Evolutionary conservation across 345 rosid genomes (phyloP).

Genomic region (Sonneratia caseolaris): DNA sequence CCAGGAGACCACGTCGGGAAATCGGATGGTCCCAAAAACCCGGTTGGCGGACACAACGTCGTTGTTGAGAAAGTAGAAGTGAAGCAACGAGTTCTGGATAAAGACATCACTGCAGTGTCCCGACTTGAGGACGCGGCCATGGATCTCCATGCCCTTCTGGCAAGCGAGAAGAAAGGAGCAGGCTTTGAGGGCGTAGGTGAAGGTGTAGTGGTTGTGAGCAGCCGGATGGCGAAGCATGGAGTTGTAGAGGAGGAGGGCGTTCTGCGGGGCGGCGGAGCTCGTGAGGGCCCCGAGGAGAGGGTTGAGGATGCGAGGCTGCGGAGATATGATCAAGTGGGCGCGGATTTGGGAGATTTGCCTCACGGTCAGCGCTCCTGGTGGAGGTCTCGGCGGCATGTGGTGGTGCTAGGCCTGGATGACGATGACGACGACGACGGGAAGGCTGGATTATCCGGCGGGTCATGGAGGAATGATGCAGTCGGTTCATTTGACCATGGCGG

Average conservation of each 20-base stretch:
- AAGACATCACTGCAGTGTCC: slow-evolving; percentile 19
- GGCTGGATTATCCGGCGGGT: neutral
- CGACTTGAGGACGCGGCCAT: slow-evolving; percentile 8
- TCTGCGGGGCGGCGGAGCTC: slow-evolving; percentile 15
- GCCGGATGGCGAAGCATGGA: slow-evolving; percentile 11
- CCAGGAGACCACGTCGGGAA: slow-evolving; percentile 27
- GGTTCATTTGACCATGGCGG: neutral
- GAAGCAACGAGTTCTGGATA: slow-evolving; percentile 19
- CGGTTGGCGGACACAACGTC: slow-evolving; percentile 12
- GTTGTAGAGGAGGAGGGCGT: slow-evolving; percentile 15
- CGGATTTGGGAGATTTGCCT: slow-evolving; percentile 15
- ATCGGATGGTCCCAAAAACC: slow-evolving; percentile 5
- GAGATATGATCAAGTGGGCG: slow-evolving; percentile 17
- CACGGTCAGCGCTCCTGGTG: neutral
- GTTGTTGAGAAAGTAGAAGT: slow-evolving; percentile 13
- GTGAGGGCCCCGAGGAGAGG: slow-evolving; percentile 13
- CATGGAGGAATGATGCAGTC: neutral
- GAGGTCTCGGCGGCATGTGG: slow-evolving; percentile 3
- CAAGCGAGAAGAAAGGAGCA: slow-evolving; percentile 10
- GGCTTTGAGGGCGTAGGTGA: slow-evolving; percentile 18
- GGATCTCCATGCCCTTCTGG: slow-evolving; percentile 17
- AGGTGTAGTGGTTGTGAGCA: slow-evolving; percentile 14
- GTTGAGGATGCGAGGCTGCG: slow-evolving; percentile 15
- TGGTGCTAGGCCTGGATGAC: neutral
- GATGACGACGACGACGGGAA: neutral